Conservation (phyloP, 768 basidiomycete genomes). For the Cystobasidium tubakii region DNA sequence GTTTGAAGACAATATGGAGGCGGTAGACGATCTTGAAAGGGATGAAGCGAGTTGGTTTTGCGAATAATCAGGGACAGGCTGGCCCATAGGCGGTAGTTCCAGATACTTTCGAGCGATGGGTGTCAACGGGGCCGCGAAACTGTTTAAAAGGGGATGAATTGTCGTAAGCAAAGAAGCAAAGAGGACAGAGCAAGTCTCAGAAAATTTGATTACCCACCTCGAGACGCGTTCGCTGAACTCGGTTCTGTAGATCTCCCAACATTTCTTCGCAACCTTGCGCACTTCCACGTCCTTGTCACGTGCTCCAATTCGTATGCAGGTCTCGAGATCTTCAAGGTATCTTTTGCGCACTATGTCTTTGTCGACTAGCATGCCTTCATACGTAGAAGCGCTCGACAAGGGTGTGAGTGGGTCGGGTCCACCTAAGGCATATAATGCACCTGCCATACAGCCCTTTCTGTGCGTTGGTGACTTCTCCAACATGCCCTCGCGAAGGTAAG, state of each 20-base stretch:
- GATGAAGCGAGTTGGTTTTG: background rate
- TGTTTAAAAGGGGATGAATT: too few relatives aligned
- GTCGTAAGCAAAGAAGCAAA: background rate
- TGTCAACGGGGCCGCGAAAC: slow-evolving; percentile 51
- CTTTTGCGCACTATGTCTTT: slow-evolving; percentile 39
- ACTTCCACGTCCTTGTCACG: slow-evolving; percentile 51
- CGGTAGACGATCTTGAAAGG: background rate
- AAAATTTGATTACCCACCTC: too few relatives aligned
- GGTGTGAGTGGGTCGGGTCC: background rate
- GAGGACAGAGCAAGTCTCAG: too few relatives aligned
- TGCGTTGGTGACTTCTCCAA: slow-evolving; percentile 48
- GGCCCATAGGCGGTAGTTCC: slow-evolving; percentile 44
- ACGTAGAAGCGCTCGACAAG: background rate
- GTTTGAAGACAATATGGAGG: background rate
- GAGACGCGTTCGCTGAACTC: slow-evolving; percentile 49
- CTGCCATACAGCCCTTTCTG: slow-evolving; percentile 38
- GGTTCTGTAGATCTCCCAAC: slow-evolving; percentile 49
- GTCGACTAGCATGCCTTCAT: slow-evolving; percentile 25
- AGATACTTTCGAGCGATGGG: slow-evolving; percentile 51
- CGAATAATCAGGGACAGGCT: slow-evolving; percentile 10
- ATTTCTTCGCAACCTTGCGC: slow-evolving; percentile 48
- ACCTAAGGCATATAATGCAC: slow-evolving; percentile 20
- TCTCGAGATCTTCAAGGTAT: slow-evolving; percentile 48
- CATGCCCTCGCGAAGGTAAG: slow-evolving; percentile 47
- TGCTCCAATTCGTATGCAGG: slow-evolving; percentile 49